Conservation (phyloP, 1,284 basidiomycete genomes). For the Inonotus hispidus region DNA sequence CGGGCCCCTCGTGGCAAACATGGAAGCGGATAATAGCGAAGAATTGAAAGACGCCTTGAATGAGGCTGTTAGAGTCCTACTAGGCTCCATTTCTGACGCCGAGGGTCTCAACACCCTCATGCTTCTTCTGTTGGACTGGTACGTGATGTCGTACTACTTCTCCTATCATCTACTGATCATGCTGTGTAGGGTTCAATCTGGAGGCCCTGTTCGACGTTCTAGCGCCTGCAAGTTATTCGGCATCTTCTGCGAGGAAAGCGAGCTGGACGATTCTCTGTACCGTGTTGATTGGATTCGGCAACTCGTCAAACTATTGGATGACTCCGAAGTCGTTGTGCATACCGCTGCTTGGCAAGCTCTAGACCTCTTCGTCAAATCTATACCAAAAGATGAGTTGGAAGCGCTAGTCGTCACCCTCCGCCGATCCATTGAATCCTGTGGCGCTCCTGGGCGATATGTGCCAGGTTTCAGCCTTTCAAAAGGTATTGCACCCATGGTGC, state of each 20-base stretch:
- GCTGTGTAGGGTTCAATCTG: constrained; percentile 69
- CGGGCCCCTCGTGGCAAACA: constrained; percentile 66
- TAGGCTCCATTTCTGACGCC: constrained; percentile 73
- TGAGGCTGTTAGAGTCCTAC: constrained; percentile 67
- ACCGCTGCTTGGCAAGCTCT: constrained; percentile 81
- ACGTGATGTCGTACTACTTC: constrained; percentile 24
- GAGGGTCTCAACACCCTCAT: constrained; percentile 88
- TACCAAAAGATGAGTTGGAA: constrained; percentile 92
- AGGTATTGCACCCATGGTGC: constrained; percentile 84
- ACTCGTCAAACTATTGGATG: constrained; percentile 82
- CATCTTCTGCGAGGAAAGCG: constrained; percentile 77
- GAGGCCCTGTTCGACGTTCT: constrained; percentile 63
- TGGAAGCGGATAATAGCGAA: constrained; percentile 62
- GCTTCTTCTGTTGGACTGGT: constrained; percentile 89
- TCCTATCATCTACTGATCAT: constrained; percentile 15
- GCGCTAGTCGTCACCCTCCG: constrained; percentile 85
- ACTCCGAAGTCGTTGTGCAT: constrained; percentile 69
- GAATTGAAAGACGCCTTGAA: constrained; percentile 71
- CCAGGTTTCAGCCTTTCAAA: constrained; percentile 89
- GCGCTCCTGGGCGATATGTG: constrained; percentile 72
- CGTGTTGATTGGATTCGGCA: constrained; percentile 95
- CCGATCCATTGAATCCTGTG: constrained; percentile 83
- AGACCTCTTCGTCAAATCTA: constrained; percentile 85
- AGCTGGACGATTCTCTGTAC: constrained; percentile 79
- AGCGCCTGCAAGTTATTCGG: constrained; percentile 77